Evolutionary conservation across 495 filamentous ascomycete species (phyloP).

Genomic region (Podospora comata): DNA sequence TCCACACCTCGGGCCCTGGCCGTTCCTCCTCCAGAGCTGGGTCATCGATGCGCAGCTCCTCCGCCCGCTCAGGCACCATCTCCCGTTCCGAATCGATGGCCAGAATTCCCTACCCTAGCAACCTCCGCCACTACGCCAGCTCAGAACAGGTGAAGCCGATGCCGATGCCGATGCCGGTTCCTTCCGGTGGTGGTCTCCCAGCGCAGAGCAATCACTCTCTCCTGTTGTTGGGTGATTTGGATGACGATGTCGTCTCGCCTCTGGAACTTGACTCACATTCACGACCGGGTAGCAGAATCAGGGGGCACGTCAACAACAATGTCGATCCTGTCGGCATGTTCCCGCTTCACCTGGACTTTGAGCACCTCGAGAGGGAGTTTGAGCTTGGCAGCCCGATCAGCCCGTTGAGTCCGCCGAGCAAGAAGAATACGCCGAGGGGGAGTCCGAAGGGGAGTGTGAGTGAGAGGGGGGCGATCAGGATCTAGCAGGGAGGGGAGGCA

Average conservation of each 20-base stretch:
- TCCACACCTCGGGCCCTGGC: neutral
- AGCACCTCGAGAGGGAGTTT: slow-evolving; percentile 1
- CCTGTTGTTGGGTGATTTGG: neutral
- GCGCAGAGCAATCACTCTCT: neutral
- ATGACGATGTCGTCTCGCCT: neutral
- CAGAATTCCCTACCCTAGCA: neutral
- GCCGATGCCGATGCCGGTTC: slow-evolving; percentile 8
- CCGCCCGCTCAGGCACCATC: neutral
- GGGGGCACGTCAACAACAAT: neutral
- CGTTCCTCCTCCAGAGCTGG: slow-evolving; percentile 3
- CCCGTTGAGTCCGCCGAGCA: slow-evolving; percentile 10
- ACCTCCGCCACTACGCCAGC: neutral
- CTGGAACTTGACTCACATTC: neutral
- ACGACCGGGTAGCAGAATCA: neutral
- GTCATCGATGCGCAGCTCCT: slow-evolving; percentile 3
- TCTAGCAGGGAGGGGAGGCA: neutral
- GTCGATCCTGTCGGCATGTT: slow-evolving; percentile 1
- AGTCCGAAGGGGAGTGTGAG: neutral
- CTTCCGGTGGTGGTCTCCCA: neutral
- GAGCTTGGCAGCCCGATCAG: slow-evolving; percentile 20
- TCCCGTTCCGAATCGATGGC: slow-evolving; percentile 6
- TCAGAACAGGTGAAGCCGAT: neutral
- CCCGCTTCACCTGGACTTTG: slow-evolving; percentile 13
- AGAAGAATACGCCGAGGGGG: neutral
- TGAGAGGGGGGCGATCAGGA: neutral